Evolutionary conservation across 208 protist species (phyloP).

Genomic region (Porcisia hertigi): DNA sequence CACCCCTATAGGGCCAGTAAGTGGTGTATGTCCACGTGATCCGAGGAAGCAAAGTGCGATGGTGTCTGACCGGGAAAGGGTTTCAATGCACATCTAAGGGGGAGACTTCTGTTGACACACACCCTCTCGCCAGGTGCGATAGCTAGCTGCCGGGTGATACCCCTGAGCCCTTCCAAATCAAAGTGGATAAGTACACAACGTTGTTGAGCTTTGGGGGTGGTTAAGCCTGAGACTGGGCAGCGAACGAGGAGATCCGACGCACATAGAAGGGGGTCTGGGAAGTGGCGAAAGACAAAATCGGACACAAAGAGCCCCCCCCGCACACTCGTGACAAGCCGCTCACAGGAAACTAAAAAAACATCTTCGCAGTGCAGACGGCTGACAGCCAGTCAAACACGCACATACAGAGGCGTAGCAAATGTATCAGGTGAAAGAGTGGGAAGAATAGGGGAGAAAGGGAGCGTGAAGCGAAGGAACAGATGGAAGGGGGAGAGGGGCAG

Average conservation of each 20-base stretch:
- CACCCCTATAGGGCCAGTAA: no score
- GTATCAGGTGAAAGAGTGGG: neutral
- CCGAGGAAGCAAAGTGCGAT: neutral
- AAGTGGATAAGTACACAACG: neutral
- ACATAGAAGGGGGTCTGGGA: neutral
- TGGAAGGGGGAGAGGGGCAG: neutral
- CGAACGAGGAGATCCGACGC: neutral
- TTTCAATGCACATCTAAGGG: neutral
- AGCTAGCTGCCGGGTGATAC: neutral
- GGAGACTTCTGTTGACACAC: neutral
- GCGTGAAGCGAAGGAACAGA: neutral
- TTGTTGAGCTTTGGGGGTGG: neutral
- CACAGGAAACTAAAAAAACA: neutral
- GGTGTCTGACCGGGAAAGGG: neutral
- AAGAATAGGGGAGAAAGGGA: no score
- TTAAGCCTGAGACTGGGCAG: neutral
- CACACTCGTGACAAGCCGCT: neutral
- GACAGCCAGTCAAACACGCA: neutral
- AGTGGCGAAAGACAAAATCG: neutral
- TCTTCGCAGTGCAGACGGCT: neutral
- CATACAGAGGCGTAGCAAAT: neutral
- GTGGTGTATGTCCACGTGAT: neutral
- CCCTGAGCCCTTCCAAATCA: neutral
- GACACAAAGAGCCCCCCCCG: neutral
- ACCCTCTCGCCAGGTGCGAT: neutral